phyloP scores from a whole-genome alignment of 2,329 filamentous ascomycete genomes.

The Epichloe hybrida region DNA sequence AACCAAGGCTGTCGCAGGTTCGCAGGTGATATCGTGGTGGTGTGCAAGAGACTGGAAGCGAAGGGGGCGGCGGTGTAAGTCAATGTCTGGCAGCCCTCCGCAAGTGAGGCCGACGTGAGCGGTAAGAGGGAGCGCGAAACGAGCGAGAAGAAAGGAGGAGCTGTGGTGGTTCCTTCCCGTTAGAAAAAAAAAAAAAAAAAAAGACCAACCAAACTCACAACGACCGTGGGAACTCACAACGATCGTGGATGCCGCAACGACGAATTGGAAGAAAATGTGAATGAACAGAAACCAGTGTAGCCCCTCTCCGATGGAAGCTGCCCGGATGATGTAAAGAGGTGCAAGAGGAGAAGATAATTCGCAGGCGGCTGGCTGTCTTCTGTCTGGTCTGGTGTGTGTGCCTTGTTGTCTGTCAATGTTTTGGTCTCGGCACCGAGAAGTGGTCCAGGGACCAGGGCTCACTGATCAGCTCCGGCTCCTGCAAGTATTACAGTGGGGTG shows the following conservation, averaged over 20 bases:
- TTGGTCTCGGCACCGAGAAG: too few relatives aligned
- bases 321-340: background rate
- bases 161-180: slow-evolving; percentile 1
- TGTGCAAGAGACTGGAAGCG: background rate
- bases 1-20: background rate
- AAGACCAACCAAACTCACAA: background rate
- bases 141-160: background rate
- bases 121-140: background rate
- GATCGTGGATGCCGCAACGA: slow-evolving; percentile 1
- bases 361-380: too few relatives aligned
- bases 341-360: too few relatives aligned
- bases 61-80: slow-evolving; percentile 5
- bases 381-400: too few relatives aligned
- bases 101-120: background rate
- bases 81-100: slow-evolving; percentile 2
- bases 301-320: background rate
- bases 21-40: background rate
- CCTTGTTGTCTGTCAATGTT: too few relatives aligned
- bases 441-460: too few relatives aligned
- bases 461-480: too few relatives aligned
- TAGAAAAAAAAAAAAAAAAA: too few relatives aligned
- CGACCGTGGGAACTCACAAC: slow-evolving; percentile 2
- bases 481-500: too few relatives aligned
- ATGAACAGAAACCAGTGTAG: background rate
- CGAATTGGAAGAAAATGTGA: background rate